Evolutionary conservation across 139 green algal species (phyloP), one percentile per base, ranked within the genome.

Genomic region (Trebouxia sp.): DNA sequence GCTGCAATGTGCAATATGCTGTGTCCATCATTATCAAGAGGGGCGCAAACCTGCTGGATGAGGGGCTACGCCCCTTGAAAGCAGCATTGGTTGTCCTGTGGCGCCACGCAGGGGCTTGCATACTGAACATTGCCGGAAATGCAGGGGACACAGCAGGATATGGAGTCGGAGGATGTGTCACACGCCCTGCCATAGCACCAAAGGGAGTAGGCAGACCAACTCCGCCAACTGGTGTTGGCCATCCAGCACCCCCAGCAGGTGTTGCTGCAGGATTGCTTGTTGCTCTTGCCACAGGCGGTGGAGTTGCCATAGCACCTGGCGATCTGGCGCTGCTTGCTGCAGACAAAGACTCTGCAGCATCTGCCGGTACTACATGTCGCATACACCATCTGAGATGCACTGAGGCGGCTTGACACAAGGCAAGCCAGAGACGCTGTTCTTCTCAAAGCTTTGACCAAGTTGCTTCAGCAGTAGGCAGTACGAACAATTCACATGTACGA

Each of bases 31-130:
- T n/a, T n/a, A n/a, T n/a, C n/a, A n/a, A n/a, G n/a, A n/a, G n/a
- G n/a, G n/a, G n/a, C n/a, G 47, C 47, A 10, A 14, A 72, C 62
- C 62, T 72, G 62, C 62, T 72, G 32, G 62, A 41, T 17, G 62
- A 35, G 28, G 62, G 62, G 43, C 62, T 72, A 10, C 32, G 32
- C 32, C 28, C 62, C 10, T 72, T 72, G 62, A 72, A 72, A 1
- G 62, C 62, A 28, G 62, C 62, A 72, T 72, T 72, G 62, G 12
- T 11, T 72, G 62, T 37, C 20, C 62, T 72, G 62, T 35, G 42
- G 62, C 62, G 62, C 62, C 62, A 72, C 26, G 62, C 17, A 42
- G 62, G 15, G 7, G 37, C n/a, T 15, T 45, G 32, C 5, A 24
- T 8, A 72, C n/a, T 37, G 20, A 35, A 32, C 28, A 26, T 11